Base-by-base conservation (phyloP, 495 filamentous ascomycete genomes). In the Daldinia loculata region DNA sequence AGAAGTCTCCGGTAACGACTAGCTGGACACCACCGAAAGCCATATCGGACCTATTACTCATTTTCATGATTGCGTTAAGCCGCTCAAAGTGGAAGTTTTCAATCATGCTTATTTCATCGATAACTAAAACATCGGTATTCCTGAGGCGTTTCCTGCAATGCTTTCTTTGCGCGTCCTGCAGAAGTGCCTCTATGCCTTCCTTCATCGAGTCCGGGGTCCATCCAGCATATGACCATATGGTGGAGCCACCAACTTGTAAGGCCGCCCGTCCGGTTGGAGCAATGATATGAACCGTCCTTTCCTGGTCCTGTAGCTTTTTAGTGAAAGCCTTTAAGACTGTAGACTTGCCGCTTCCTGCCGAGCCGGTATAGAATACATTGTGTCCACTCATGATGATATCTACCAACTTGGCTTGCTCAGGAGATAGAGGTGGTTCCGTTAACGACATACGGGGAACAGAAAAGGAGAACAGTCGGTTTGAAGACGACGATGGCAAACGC, bases 321-420 rank as follows among this genome's bases (percentile, higher is more conserved):
- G 43, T 24, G 43, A 48, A 48, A 19, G 43, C 19, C 17, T 22
- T 48, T 19, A 48, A 4, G 7, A 48, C 43, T 2, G 43, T 48
- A 19, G 43, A 48, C 8, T 90, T 90, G n/a, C 88, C 87, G 43
- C 79, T 85, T 5, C 88, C 88, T 0, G 88, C 88, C 0, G 85
- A 85, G 5, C 88, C 88, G 0, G 88, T 89, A 69, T 85, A 88
- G 74, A 89, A 90, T 11, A 89, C 84, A 55, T 90, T 90, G 12
- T 64, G 36, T 0, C 86, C 82, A 6, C 63, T 76, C 22, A 81
- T 63, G 12, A 87, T 86, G 6, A 86, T 72, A 2, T 84, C 71
- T 2, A 89, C 84, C 1, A 89, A 58, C 9, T 69, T 74, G 9
- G 66, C 67, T 63, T 89, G 86, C 66, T 87, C 85, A 7, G 74